Conservation (phyloP, 2,329 filamentous ascomycete species). For the Ploettnerulaceae sp. region DNA sequence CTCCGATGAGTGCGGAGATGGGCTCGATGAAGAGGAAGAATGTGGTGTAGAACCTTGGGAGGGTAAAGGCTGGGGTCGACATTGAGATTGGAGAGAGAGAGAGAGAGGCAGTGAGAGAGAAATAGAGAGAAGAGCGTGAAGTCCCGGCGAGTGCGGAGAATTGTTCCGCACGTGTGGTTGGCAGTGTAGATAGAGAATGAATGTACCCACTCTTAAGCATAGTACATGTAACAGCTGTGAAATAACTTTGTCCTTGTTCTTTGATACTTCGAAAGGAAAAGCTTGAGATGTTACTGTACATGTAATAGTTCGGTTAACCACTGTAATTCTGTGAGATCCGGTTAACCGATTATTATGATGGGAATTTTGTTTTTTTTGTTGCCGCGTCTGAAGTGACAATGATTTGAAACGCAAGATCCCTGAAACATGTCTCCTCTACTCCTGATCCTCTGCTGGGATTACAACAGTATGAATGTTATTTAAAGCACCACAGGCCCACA, state of each 20-base stretch:
- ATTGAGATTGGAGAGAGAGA: constrained; percentile 8
- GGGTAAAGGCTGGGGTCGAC: constrained; percentile 37
- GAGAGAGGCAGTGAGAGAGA: constrained; percentile 4
- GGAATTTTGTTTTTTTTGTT: background rate
- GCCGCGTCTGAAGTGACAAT: background rate
- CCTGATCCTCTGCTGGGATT: constrained; percentile 19
- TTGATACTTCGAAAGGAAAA: no score
- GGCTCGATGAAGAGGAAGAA: constrained; percentile 75
- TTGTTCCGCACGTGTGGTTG: no score
- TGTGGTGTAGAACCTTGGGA: constrained; percentile 59
- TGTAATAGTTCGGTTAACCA: no score
- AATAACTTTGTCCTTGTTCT: no score
- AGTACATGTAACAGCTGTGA: no score
- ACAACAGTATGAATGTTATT: constrained; percentile 12
- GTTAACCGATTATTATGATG: no score
- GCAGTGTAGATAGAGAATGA: no score
- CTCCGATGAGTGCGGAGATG: constrained; percentile 47
- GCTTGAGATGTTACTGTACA: no score
- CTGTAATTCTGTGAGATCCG: no score
- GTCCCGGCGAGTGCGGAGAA: background rate
- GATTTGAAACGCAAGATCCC: constrained; percentile 21
- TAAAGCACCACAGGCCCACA: constrained; percentile 16
- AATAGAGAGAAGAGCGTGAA: background rate
- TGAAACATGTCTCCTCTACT: no score
- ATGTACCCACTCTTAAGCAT: no score